phyloP scores from a whole-genome alignment of 352 stramenopile species.

The Phytophthora citrophthora region DNA sequence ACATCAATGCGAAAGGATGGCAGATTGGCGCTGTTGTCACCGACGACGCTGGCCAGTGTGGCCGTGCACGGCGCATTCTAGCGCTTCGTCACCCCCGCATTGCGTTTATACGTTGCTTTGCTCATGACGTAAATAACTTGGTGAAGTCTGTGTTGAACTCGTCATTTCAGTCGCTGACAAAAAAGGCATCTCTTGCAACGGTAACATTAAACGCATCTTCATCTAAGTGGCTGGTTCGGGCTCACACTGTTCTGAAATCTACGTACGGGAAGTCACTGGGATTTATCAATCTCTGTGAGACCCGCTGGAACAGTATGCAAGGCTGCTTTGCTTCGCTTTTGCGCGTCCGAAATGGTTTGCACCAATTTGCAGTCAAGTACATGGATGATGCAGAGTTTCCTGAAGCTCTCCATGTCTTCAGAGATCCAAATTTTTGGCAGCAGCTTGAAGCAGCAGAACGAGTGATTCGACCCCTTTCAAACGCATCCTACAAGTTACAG shows the following conservation, averaged over 20 bases:
- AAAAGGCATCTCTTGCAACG: too few species aligned
- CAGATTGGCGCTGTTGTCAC: too few species aligned
- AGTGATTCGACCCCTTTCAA: not conserved
- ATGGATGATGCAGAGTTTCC: not conserved
- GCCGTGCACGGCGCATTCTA: too few species aligned
- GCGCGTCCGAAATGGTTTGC: not conserved
- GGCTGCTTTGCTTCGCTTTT: not conserved
- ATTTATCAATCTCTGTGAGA: not conserved
- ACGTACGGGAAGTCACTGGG: not conserved
- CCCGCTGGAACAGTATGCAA: not conserved
- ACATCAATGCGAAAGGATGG: too few species aligned
- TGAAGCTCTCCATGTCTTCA: not conserved
- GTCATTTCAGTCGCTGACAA: too few species aligned
- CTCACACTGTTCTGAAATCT: not conserved
- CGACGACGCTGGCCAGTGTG: too few species aligned
- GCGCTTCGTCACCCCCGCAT: too few species aligned
- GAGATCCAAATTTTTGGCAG: not conserved
- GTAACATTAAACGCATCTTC: not conserved
- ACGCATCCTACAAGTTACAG: not conserved
- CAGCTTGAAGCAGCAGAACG: not conserved
- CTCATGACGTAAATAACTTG: too few species aligned
- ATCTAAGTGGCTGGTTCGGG: not conserved
- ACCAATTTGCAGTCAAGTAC: conserved; percentile 1
- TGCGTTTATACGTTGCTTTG: too few species aligned
- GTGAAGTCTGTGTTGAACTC: too few species aligned